Percentiles rank a stretch among this genome's conserved stretches.
phyloP scores from a whole-genome alignment of 2,329 filamentous ascomycete species.

The Clarireedia hainanense region DNA sequence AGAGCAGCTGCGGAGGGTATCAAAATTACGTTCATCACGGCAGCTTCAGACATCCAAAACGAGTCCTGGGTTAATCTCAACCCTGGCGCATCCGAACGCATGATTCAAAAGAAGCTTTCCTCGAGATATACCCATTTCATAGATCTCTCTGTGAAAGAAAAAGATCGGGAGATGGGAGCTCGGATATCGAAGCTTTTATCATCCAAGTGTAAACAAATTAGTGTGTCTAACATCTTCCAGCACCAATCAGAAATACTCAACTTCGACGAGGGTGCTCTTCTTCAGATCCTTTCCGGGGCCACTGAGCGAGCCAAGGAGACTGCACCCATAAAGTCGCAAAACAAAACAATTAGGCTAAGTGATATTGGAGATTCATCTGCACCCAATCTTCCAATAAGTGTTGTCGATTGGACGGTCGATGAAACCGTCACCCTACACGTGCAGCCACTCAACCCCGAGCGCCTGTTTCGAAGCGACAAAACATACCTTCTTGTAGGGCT shows the following conservation, averaged over 20 bases:
- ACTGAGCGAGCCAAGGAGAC: too few species aligned
- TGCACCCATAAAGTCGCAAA: neutral
- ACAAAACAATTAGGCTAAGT: neutral
- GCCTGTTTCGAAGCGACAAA: slow-evolving; percentile 8
- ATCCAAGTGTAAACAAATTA: too few species aligned
- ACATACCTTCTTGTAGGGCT: slow-evolving; percentile 29
- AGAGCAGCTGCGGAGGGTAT: neutral
- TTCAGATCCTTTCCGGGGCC: too few species aligned
- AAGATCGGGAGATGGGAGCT: too few species aligned
- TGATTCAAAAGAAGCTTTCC: too few species aligned
- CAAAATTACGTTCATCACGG: neutral
- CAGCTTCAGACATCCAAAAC: neutral
- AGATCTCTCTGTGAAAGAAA: too few species aligned
- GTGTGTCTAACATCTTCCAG: too few species aligned
- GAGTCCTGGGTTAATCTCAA: too few species aligned
- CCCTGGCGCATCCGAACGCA: too few species aligned
- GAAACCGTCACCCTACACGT: neutral
- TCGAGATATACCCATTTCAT: neutral
- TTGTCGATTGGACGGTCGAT: neutral
- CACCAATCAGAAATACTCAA: too few species aligned
- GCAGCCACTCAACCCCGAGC: neutral
- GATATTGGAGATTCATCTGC: neutral
- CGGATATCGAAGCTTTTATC: too few species aligned
- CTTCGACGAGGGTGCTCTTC: too few species aligned
- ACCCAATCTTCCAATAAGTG: neutral